Percentiles rank a stretch among this genome's conserved stretches.
These are phyloP conservation scores for Yamadazyma ubonensis DNA, from an alignment of 805 yeast genomes.

Conservation along the genomic window DNA sequence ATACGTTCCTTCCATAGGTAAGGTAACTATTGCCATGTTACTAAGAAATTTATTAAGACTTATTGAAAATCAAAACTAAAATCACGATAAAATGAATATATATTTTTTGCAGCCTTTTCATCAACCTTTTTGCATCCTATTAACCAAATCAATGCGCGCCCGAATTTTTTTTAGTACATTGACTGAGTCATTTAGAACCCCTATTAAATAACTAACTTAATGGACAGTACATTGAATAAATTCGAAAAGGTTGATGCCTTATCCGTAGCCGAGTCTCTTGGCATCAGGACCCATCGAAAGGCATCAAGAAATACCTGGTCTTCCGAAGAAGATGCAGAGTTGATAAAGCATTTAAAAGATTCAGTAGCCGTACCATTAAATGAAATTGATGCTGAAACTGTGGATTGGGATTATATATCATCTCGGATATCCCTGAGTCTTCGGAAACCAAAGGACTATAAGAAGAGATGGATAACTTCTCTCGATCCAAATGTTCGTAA, in stretches of 20 bases:
- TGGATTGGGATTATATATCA: conserved; percentile 65
- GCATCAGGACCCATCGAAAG: conserved; percentile 70
- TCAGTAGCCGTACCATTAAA: conserved; percentile 24
- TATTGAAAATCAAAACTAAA: conserved; percentile 51
- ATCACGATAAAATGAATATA: conserved; percentile 3
- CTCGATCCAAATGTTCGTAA: conserved; percentile 77
- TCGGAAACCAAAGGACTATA: conserved; percentile 77
- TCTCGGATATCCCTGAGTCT: conserved; percentile 36
- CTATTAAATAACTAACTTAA: background rate
- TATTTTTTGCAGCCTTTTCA: conserved; percentile 5
- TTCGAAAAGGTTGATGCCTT: conserved; percentile 45
- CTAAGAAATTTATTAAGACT: conserved; percentile 84
- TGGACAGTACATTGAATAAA: conserved; percentile 2
- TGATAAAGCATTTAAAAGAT: conserved; percentile 44
- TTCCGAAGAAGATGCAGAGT: conserved; percentile 61
- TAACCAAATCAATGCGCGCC: conserved; percentile 2
- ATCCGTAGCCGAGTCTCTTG: conserved; percentile 66
- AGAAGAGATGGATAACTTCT: conserved; percentile 85
- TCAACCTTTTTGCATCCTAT: background rate
- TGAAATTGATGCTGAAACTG: conserved; percentile 34
- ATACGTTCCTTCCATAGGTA: conserved; percentile 94
- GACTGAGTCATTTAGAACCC: background rate
- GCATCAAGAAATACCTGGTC: conserved; percentile 71
- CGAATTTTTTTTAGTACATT: conserved; percentile 1
- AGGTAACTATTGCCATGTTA: conserved; percentile 94